A percentile compares a stretch with the other conserved stretches of the same genome.
These are phyloP conservation scores for Dendrobium catenatum DNA, from an alignment of 106 monocot genomes.

Conservation along the genomic window DNA sequence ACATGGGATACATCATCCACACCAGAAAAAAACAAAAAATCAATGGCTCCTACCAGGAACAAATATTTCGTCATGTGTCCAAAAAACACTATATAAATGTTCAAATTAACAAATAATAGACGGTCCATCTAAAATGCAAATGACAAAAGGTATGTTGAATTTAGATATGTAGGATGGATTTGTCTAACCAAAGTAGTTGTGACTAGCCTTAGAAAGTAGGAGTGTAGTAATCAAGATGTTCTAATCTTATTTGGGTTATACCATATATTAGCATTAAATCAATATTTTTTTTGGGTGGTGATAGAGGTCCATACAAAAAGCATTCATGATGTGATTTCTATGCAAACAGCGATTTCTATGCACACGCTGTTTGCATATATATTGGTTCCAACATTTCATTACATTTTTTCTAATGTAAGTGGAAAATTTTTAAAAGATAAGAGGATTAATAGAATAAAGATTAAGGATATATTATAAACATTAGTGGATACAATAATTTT, in stretches of 20 bases:
- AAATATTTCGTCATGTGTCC: no score
- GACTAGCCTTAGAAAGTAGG: background rate
- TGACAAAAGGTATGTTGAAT: background rate
- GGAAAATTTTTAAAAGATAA: no score
- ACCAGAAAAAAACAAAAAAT: background rate
- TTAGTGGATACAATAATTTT: no score
- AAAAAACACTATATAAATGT: no score
- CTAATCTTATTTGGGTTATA: background rate
- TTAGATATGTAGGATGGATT: background rate
- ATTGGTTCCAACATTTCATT: no score
- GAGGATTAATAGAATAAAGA: no score
- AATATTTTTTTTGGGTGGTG: background rate
- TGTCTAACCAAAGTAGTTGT: background rate
- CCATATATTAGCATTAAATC: background rate
- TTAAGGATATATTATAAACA: no score
- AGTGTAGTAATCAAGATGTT: background rate
- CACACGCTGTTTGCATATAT: no score
- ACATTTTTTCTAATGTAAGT: no score
- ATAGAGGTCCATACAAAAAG: background rate
- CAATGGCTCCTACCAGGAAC: no score
- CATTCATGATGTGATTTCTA: no score
- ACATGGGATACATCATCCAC: background rate
- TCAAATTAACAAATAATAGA: background rate
- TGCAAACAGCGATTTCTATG: no score
- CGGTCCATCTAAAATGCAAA: background rate